A percentile compares a stretch with the other conserved stretches of the same genome.
phyloP scores from a whole-genome alignment of 2,329 filamentous ascomycete species.

The Penicillium decumbens region DNA sequence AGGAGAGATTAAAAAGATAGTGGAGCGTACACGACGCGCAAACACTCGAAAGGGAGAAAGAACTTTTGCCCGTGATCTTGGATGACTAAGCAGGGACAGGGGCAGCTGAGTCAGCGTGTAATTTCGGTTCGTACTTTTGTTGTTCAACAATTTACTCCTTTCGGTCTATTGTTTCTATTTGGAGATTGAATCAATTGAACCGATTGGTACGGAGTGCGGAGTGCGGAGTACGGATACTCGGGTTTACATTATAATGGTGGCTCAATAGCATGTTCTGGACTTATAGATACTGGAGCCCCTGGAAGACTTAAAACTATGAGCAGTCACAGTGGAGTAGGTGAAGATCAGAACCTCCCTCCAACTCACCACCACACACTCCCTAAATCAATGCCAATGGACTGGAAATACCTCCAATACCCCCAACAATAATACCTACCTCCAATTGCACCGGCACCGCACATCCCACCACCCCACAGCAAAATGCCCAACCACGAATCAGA shows the following conservation, averaged over 20 bases:
- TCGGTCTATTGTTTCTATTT: not conserved
- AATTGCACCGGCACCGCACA: not conserved
- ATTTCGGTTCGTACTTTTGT: not conserved
- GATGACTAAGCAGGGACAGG: constrained; percentile 7
- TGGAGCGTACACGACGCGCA: constrained; percentile 17
- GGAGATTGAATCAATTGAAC: not conserved
- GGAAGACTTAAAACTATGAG: not conserved
- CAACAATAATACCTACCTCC: not conserved
- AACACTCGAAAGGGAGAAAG: constrained; percentile 5
- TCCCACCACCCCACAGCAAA: constrained; percentile 6
- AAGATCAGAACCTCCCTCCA: not conserved
- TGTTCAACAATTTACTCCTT: not conserved
- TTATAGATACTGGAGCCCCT: not conserved
- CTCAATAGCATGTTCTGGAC: not conserved
- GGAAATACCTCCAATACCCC: not conserved
- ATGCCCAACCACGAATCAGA: constrained; percentile 45
- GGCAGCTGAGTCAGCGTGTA: constrained; percentile 10
- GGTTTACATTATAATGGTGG: not conserved
- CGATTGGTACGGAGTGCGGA: not conserved
- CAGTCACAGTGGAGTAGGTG: not conserved
- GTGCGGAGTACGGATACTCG: too few relatives aligned
- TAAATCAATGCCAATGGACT: not conserved
- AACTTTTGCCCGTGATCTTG: constrained; percentile 16
- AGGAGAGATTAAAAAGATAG: constrained; percentile 2
- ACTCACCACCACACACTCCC: not conserved